Percentiles rank a stretch among this genome's conserved stretches.
phyloP scores from a whole-genome alignment of 495 filamentous ascomycete genomes.

The Neurospora sp. region DNA sequence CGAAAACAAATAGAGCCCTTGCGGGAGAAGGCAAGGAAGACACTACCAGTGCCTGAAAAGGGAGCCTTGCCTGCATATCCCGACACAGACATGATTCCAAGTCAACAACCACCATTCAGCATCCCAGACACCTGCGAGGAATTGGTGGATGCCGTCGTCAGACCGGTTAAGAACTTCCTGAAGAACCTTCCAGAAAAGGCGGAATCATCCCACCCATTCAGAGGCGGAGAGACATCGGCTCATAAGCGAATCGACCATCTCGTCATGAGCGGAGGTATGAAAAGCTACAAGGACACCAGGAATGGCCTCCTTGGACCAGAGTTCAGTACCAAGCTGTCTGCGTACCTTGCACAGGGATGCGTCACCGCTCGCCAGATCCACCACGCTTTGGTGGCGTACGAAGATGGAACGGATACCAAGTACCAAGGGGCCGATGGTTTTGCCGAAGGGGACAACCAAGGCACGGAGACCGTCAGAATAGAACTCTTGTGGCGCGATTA shows the following conservation, averaged over 20 bases:
- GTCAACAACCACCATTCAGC: conserved; percentile 46
- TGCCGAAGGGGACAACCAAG: conserved; percentile 56
- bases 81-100: conserved; percentile 32
- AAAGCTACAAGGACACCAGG: conserved; percentile 53
- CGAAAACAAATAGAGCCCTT: conserved; percentile 58
- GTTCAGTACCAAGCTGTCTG: conserved; percentile 62
- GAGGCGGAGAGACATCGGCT: conserved; percentile 51
- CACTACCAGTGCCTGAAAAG: conserved; percentile 33
- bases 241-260: conserved; percentile 47
- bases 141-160: conserved; percentile 41
- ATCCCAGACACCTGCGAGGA: conserved; percentile 43
- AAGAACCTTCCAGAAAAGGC: conserved; percentile 32
- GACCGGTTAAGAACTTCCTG: conserved; percentile 36
- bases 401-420: conserved; percentile 41
- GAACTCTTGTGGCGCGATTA: conserved; percentile 71
- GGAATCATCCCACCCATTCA: conserved; percentile 52
- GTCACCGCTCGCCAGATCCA: conserved; percentile 60
- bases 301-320: conserved; percentile 58
- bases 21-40: conserved; percentile 43
- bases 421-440: conserved; percentile 35
- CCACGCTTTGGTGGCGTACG: conserved; percentile 48
- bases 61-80: conserved; percentile 44
- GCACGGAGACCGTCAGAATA: conserved; percentile 56
- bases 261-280: conserved; percentile 45
- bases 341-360: conserved; percentile 56